A percentile compares a stretch with the other conserved stretches of the same genome.
Evolutionary conservation across 192 early-diverging fungal species (phyloP).

Genomic region (Entomortierella lignicola): DNA sequence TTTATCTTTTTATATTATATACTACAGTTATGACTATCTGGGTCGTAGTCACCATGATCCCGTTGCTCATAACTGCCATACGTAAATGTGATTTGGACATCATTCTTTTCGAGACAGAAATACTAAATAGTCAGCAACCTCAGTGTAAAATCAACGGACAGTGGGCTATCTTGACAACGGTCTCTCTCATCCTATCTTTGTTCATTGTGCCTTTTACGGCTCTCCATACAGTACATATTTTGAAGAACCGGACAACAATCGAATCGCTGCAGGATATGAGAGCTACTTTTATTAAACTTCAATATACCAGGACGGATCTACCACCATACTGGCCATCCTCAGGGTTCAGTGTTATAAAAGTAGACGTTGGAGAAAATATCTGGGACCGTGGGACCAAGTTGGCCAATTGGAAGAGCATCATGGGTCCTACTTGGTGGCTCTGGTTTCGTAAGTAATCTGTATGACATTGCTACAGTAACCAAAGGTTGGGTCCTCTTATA

Average conservation of each 20-base stretch:
- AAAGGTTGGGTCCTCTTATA: background rate
- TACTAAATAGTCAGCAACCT: background rate
- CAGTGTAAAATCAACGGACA: constrained; percentile 50
- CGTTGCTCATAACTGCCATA: constrained; percentile 18
- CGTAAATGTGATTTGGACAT: constrained; percentile 10
- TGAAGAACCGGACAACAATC: constrained; percentile 67
- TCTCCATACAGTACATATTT: constrained; percentile 60
- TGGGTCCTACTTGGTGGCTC: constrained; percentile 59
- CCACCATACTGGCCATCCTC: constrained; percentile 20
- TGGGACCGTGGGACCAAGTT: constrained; percentile 56
- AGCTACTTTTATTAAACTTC: constrained; percentile 30
- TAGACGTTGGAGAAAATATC: constrained; percentile 52
- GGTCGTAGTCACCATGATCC: constrained; percentile 55
- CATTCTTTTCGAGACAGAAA: background rate
- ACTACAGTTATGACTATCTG: constrained; percentile 50
- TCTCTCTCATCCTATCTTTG: constrained; percentile 59
- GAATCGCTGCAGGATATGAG: constrained; percentile 53
- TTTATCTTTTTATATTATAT: constrained; percentile 62
- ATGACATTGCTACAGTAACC: no score
- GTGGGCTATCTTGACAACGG: constrained; percentile 47
- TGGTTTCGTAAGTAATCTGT: constrained; percentile 60
- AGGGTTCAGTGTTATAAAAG: constrained; percentile 39
- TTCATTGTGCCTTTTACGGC: constrained; percentile 62
- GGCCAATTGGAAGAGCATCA: constrained; percentile 61
- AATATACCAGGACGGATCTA: constrained; percentile 30